A percentile compares a stretch with the other conserved stretches of the same genome.
Conservation (phyloP, 768 basidiomycete species). For the Podaxis pistillaris region DNA sequence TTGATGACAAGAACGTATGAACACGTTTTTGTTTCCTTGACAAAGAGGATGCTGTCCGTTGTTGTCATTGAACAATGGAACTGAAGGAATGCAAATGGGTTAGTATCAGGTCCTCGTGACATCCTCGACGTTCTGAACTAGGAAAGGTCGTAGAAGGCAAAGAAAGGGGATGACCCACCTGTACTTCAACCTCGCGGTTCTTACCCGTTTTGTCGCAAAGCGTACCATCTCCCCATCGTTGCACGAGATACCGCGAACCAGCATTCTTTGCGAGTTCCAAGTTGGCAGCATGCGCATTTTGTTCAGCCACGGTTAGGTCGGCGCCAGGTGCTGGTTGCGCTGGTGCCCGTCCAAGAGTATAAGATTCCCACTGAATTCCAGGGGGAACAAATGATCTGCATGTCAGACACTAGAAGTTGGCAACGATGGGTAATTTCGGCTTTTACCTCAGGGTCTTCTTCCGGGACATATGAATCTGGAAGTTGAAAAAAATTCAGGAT, state of each 20-base stretch:
- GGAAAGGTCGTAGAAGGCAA: constrained; percentile 14
- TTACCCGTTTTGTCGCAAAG: constrained; percentile 90
- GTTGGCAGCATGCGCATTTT: constrained; percentile 61
- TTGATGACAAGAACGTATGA: constrained; percentile 93
- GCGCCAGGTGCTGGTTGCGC: constrained; percentile 55
- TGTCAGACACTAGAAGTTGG: constrained; percentile 20
- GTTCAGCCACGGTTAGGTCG: constrained; percentile 66
- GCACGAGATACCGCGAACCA: constrained; percentile 88
- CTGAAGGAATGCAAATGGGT: constrained; percentile 38
- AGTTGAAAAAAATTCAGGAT: constrained; percentile 19
- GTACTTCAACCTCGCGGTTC: constrained; percentile 90
- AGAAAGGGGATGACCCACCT: constrained; percentile 51
- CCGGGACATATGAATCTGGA: constrained; percentile 70
- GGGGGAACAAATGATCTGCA: constrained; percentile 6
- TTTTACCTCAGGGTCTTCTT: constrained; percentile 79
- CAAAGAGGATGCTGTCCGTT: constrained; percentile 84
- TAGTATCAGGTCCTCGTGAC: constrained; percentile 18
- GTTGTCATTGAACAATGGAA: constrained; percentile 97
- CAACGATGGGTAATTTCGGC: constrained; percentile 24
- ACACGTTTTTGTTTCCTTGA: constrained; percentile 93
- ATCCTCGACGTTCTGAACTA: neutral
- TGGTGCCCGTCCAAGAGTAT: constrained; percentile 74
- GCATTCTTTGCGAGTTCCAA: constrained; percentile 75
- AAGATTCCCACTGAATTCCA: constrained; percentile 64
- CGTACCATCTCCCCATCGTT: constrained; percentile 90